Conservation (phyloP, 441 rosid genomes). For the Pelargonium myrrhifolium region DNA sequence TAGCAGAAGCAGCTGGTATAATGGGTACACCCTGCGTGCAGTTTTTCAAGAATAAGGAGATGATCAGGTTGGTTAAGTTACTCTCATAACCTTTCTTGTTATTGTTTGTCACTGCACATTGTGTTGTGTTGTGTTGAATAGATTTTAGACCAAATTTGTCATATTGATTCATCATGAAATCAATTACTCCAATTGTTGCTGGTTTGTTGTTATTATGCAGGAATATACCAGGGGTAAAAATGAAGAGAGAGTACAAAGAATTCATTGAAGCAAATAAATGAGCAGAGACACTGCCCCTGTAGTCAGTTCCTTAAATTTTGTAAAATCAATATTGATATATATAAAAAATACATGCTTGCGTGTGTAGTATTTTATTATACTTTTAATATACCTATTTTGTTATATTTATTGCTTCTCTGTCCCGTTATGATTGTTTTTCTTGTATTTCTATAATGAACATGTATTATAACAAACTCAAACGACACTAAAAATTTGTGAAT, state of each 20-base stretch:
- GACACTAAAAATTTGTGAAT: too few relatives aligned
- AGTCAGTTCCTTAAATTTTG: neutral
- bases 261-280: constrained; percentile 76
- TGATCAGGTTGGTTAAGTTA: constrained; percentile 50
- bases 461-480: too few relatives aligned
- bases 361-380: neutral
- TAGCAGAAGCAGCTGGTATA: constrained; percentile 92
- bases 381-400: too few relatives aligned
- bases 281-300: constrained; percentile 10
- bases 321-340: neutral
- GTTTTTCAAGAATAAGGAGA: constrained; percentile 88
- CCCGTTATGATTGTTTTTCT: too few relatives aligned
- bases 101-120: neutral
- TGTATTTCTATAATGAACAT: neutral
- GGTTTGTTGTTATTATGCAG: constrained; percentile 31
- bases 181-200: too few relatives aligned
- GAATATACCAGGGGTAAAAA: constrained; percentile 78
- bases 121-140: too few relatives aligned
- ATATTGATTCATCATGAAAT: too few relatives aligned
- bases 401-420: too few relatives aligned
- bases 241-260: constrained; percentile 90
- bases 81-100: constrained; percentile 8
- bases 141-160: too few relatives aligned
- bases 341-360: neutral
- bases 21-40: constrained; percentile 98